Evolutionary conservation across 202 grass and related monocot species (phyloP), one percentile per base, ranked within the genome.

Genomic region (Brachypodium distachyon): DNA sequence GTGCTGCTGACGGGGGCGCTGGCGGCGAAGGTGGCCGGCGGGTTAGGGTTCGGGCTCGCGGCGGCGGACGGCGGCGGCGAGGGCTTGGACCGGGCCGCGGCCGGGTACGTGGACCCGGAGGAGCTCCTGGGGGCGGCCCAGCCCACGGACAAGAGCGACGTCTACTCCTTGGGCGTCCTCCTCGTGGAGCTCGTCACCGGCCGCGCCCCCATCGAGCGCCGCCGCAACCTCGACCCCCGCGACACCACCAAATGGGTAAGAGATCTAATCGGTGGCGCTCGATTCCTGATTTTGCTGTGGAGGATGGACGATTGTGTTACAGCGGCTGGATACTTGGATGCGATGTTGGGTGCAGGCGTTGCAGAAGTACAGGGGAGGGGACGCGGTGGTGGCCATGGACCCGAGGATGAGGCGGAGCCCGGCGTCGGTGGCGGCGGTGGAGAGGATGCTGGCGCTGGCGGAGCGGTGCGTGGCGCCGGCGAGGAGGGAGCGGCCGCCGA

Each of bases 101-200:
- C 84, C 31, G 87, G 87, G 8, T 93, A 90, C 79, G 69, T 93
- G 43, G 91, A 93, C 72, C 87, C 87, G 22, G 91, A 90, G 72
- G 87, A 82, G n/a, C n/a, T n/a, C 48, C 80, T 85, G 58, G 82
- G 61, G 33, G 87, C 91, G 66, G 67, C 90, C 85, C 87, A 92
- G 77, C 66, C 95, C 53, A 90, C 89, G 5, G 87, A 87, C 68
- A 95, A 87, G 89, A 98, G 96, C 77, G 96, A 98, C 61, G 91
- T 92, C 41, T 95, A 89, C 86, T 92, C 91, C 72, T 98, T 98
- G 57, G 96, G 96, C 83, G 96, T 90, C 69, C 82, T 98, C 90
- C 81, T 95, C 67, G 65, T 88, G 22, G 95, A 98, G 87, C 73
- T 90, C 63, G 36, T 95, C 73, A 87, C 91, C 19, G 96, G 91